These are phyloP conservation scores for Paraphaeosphaeria sporulosa DNA, from an alignment of 2,329 filamentous ascomycete species.

Conservation along the genomic window DNA sequence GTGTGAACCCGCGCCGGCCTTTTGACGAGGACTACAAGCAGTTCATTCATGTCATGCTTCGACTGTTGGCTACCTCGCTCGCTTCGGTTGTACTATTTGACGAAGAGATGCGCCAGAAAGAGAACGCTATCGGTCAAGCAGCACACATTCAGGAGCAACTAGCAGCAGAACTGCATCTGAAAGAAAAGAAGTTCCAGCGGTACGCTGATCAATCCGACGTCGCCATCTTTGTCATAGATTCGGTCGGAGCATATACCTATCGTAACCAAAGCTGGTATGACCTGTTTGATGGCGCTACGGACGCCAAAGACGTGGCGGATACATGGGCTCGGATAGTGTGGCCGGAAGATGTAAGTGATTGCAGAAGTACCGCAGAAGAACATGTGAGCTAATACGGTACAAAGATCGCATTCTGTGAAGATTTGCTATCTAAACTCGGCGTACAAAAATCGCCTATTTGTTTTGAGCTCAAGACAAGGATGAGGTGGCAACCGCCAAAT, in stretches of 20 bases:
- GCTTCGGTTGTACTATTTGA: slow-evolving; percentile 51
- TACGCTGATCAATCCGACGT: slow-evolving; percentile 47
- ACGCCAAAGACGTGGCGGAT: slow-evolving; percentile 23
- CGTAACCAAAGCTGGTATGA: slow-evolving; percentile 51
- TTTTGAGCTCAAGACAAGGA: slow-evolving; percentile 50
- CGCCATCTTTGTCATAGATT: slow-evolving; percentile 48
- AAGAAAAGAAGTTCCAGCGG: slow-evolving; percentile 40
- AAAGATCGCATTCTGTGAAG: slow-evolving; percentile 28
- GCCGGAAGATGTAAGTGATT: slow-evolving; percentile 35
- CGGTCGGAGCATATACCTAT: slow-evolving; percentile 44
- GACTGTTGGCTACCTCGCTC: slow-evolving; percentile 49
- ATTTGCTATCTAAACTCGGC: slow-evolving; percentile 34
- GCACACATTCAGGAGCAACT: slow-evolving; percentile 38
- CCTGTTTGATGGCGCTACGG: slow-evolving; percentile 33
- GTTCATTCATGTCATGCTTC: slow-evolving; percentile 45
- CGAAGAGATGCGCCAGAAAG: slow-evolving; percentile 46
- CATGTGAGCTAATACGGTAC: background rate
- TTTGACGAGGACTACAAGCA: slow-evolving; percentile 51
- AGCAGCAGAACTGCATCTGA: slow-evolving; percentile 38
- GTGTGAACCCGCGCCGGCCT: slow-evolving; percentile 48
- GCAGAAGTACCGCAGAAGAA: background rate
- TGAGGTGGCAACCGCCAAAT: slow-evolving; percentile 40
- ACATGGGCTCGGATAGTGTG: slow-evolving; percentile 30
- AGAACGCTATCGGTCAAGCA: slow-evolving; percentile 40
- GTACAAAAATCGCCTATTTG: slow-evolving; percentile 38